Percentiles rank a stretch among this genome's conserved stretches.
Evolutionary conservation across 768 basidiomycete genomes (phyloP).

Genomic region (Cubamyces sp.): DNA sequence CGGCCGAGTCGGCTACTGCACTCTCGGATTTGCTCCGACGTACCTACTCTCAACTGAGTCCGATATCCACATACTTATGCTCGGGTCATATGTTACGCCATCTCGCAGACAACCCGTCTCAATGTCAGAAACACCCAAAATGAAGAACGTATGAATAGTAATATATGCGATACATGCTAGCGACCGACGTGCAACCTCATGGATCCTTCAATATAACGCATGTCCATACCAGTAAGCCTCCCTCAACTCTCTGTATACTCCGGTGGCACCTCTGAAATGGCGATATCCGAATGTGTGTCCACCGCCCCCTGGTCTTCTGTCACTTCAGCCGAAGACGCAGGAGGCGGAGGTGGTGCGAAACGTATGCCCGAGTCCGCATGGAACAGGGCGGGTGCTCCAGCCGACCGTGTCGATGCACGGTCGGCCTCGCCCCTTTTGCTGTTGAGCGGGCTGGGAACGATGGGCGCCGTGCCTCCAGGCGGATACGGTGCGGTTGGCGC

Average conservation of each 20-base stretch:
- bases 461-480: neutral
- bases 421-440: neutral
- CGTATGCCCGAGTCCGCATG: conserved; percentile 16
- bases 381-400: neutral
- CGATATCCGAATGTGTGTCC: neutral
- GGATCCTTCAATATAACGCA: too few relatives aligned
- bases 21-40: too few relatives aligned
- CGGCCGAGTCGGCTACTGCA: too few relatives aligned
- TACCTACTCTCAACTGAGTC: too few relatives aligned
- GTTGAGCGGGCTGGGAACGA: neutral
- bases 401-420: neutral
- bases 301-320: neutral
- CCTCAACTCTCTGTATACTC: conserved; percentile 10
- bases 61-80: too few relatives aligned
- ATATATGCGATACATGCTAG: too few relatives aligned
- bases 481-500: neutral
- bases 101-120: too few relatives aligned
- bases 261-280: conserved; percentile 16
- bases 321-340: neutral
- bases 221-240: too few relatives aligned
- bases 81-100: too few relatives aligned
- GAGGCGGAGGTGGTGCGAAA: neutral
- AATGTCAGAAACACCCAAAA: too few relatives aligned
- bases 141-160: too few relatives aligned
- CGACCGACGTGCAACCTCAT: too few relatives aligned